A percentile compares a stretch with the other conserved stretches of the same genome.
These are phyloP conservation scores for Petunia hybrid DNA, from an alignment of 305 asterid genomes.

Conservation along the genomic window DNA sequence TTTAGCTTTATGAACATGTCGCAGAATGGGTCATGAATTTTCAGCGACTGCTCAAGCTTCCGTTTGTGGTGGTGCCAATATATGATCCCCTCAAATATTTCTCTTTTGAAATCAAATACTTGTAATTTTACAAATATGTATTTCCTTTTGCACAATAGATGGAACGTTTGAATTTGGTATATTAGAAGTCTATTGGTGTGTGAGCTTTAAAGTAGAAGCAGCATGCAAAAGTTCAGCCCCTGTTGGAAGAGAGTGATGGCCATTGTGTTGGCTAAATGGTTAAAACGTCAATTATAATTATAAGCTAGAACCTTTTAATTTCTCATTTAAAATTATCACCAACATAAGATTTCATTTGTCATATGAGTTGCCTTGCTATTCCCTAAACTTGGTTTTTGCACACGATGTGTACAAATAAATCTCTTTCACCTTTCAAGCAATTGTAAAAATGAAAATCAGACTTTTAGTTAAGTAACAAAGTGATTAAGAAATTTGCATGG, in stretches of 20 bases:
- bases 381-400: too few species aligned
- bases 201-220: not conserved
- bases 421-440: too few species aligned
- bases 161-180: not conserved
- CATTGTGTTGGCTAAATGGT: not conserved
- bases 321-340: too few species aligned
- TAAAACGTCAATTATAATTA: not conserved
- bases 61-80: not conserved
- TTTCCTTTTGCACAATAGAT: not conserved
- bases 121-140: not conserved
- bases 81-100: not conserved
- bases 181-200: not conserved
- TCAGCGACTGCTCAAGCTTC: not conserved
- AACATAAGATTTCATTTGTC: too few species aligned
- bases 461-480: too few species aligned
- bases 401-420: too few species aligned
- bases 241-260: not conserved
- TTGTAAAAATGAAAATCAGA: too few species aligned
- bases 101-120: not conserved
- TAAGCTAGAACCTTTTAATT: too few species aligned
- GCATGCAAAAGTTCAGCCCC: not conserved
- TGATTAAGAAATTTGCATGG: too few species aligned
- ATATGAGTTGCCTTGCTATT: too few species aligned
- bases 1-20: not conserved
- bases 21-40: slow-evolving; percentile 17